Conservation (phyloP, 345 rosid genomes). For the Populus euphratica region DNA sequence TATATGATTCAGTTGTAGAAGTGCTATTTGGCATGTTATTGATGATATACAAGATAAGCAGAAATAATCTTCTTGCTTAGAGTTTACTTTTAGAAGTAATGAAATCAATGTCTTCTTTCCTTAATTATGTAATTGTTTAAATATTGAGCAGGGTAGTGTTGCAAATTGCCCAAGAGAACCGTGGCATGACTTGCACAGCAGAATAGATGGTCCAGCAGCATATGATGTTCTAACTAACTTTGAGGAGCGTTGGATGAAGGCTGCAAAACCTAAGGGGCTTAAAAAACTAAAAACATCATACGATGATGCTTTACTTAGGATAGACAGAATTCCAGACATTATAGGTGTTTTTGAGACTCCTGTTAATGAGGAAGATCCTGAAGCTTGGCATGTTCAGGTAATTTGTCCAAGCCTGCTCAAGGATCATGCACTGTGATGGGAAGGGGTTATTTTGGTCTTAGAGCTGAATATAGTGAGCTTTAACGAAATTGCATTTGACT, state of each 20-base stretch:
- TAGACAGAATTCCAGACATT: slow-evolving; percentile 79
- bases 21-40: background rate
- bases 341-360: slow-evolving; percentile 59
- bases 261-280: slow-evolving; percentile 72
- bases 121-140: background rate
- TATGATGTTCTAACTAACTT: slow-evolving; percentile 89
- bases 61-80: background rate
- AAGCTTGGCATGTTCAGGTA: slow-evolving; percentile 96
- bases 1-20: background rate
- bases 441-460: slow-evolving; percentile 2
- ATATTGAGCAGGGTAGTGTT: slow-evolving; percentile 46
- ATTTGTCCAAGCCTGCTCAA: slow-evolving; percentile 1
- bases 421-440: background rate
- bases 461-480: background rate
- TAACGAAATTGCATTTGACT: slow-evolving; percentile 1
- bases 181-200: slow-evolving; percentile 95
- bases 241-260: slow-evolving; percentile 89
- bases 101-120: slow-evolving; percentile 1
- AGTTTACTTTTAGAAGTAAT: background rate
- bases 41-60: background rate
- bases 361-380: slow-evolving; percentile 48
- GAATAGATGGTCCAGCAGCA: slow-evolving; percentile 96
- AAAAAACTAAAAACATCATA: slow-evolving; percentile 63
- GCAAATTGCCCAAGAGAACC: slow-evolving; percentile 89
- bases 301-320: slow-evolving; percentile 81